phyloP scores from a whole-genome alignment of 2,329 filamentous ascomycete species.

The Tolypocladium capitatum region DNA sequence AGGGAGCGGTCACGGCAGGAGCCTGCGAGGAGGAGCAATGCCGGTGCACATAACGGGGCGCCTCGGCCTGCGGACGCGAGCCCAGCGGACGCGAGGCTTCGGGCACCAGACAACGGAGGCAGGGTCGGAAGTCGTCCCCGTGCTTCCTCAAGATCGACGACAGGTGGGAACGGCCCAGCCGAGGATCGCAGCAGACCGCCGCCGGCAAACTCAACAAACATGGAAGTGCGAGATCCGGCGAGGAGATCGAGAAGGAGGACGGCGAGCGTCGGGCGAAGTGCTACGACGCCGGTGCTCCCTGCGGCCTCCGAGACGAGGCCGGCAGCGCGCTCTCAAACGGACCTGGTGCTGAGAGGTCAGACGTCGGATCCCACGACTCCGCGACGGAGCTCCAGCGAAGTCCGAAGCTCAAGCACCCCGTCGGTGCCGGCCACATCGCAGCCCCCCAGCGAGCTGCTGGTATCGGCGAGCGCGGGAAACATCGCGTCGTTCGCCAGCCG shows the following conservation, averaged over 20 bases:
- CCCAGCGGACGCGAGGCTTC: slow-evolving; percentile 13
- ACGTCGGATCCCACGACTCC: slow-evolving; percentile 21
- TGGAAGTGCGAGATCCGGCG: slow-evolving; percentile 17
- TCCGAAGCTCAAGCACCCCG: slow-evolving; percentile 26
- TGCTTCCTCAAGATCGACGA: slow-evolving; percentile 31
- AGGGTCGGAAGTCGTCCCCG: slow-evolving; percentile 21
- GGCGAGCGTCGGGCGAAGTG: slow-evolving; percentile 40
- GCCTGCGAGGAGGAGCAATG: slow-evolving; percentile 29
- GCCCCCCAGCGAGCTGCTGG: slow-evolving; percentile 10
- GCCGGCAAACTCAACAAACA: slow-evolving; percentile 14
- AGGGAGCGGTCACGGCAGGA: slow-evolving; percentile 43
- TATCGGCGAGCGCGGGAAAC: slow-evolving; percentile 5
- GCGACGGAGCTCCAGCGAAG: slow-evolving; percentile 28
- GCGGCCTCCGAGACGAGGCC: slow-evolving; percentile 31
- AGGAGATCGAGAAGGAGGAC: slow-evolving; percentile 31
- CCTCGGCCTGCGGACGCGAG: slow-evolving; percentile 17
- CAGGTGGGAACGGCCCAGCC: slow-evolving; percentile 26
- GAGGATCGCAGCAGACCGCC: slow-evolving; percentile 41
- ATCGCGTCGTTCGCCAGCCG: slow-evolving; percentile 25
- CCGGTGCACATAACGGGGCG: slow-evolving; percentile 18
- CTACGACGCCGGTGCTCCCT: slow-evolving; percentile 33
- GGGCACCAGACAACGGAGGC: slow-evolving; percentile 11
- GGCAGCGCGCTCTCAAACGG: slow-evolving; percentile 51
- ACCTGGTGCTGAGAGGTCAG: slow-evolving; percentile 37
- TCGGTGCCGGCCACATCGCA: slow-evolving; percentile 14